Conservation (phyloP, 2,329 filamentous ascomycete species). For the Trichoderma sp. region DNA sequence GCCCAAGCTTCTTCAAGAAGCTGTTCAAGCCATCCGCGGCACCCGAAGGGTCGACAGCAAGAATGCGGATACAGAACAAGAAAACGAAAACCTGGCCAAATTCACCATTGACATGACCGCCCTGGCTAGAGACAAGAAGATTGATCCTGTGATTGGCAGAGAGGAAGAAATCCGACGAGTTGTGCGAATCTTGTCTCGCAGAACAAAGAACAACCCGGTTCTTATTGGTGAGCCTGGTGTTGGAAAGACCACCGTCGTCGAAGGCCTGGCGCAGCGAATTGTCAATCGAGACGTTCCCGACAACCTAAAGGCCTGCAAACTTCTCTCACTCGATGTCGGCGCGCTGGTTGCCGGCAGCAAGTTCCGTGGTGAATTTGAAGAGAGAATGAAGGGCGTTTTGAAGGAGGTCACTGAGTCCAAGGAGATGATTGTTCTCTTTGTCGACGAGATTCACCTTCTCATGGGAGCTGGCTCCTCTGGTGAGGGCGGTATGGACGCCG, state of each 20-base stretch:
- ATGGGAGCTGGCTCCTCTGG: conserved; percentile 96
- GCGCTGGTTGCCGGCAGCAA: conserved; percentile 96
- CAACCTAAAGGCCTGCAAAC: conserved; percentile 87
- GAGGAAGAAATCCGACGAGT: conserved; percentile 94
- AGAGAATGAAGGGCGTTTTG: conserved; percentile 97
- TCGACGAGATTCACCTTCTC: conserved; percentile 96
- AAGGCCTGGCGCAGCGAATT: conserved; percentile 91
- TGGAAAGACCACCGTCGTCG: conserved; percentile 96
- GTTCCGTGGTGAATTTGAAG: conserved; percentile 97
- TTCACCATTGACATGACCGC: conserved; percentile 99
- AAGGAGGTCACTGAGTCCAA: conserved; percentile 95
- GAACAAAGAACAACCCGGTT: conserved; percentile 98
- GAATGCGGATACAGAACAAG: conserved; percentile 87
- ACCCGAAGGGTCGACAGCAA: conserved; percentile 93
- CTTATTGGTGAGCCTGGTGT: conserved; percentile 98
- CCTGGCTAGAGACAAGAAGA: conserved; percentile 94
- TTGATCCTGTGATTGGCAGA: conserved; percentile 93
- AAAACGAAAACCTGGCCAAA: conserved; percentile 94
- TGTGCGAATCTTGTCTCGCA: conserved; percentile 83
- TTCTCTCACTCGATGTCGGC: conserved; percentile 93
- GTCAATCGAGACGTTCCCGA: conserved; percentile 96
- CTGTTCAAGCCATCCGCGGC: conserved; percentile 87
- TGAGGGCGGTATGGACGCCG: conserved; percentile 97
- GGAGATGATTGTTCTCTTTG: conserved; percentile 96
- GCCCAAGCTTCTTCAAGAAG: conserved; percentile 81